Evolutionary conservation across 2,329 filamentous ascomycete genomes (phyloP).

Genomic region (Exophiala sideris): DNA sequence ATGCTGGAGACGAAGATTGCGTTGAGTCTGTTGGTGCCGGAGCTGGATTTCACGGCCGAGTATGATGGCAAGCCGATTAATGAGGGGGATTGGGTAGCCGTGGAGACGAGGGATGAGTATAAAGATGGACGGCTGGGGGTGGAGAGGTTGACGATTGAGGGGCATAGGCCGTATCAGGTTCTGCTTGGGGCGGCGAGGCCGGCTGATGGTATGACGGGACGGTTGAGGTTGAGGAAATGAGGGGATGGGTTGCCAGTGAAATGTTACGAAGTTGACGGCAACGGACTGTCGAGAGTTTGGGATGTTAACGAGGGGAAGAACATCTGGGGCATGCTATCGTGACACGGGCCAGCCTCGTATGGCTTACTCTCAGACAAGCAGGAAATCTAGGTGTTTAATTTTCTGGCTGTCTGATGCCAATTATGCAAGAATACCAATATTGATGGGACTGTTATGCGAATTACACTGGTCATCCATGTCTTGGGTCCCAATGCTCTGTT

Average conservation of each 20-base stretch:
- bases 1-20: constrained; percentile 52
- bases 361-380: too few relatives aligned
- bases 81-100: constrained; percentile 4
- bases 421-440: too few relatives aligned
- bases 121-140: constrained; percentile 1
- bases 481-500: too few relatives aligned
- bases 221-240: constrained; percentile 15
- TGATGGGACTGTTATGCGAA: too few relatives aligned
- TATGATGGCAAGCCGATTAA: constrained; percentile 34
- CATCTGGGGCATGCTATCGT: too few relatives aligned
- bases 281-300: too few relatives aligned
- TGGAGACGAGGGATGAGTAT: constrained; percentile 20
- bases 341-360: too few relatives aligned
- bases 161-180: constrained; percentile 22
- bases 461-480: too few relatives aligned
- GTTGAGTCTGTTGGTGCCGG: constrained; percentile 48
- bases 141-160: constrained; percentile 20
- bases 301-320: too few relatives aligned
- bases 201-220: constrained; percentile 19
- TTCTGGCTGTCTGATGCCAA: too few relatives aligned
- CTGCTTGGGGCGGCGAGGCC: constrained; percentile 22
- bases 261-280: too few relatives aligned
- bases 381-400: too few relatives aligned
- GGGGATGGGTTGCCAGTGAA: background rate
- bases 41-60: constrained; percentile 48